Evolutionary conservation across 2,329 filamentous ascomycete genomes (phyloP).

Genomic region (Ampelomyces quisqualis): DNA sequence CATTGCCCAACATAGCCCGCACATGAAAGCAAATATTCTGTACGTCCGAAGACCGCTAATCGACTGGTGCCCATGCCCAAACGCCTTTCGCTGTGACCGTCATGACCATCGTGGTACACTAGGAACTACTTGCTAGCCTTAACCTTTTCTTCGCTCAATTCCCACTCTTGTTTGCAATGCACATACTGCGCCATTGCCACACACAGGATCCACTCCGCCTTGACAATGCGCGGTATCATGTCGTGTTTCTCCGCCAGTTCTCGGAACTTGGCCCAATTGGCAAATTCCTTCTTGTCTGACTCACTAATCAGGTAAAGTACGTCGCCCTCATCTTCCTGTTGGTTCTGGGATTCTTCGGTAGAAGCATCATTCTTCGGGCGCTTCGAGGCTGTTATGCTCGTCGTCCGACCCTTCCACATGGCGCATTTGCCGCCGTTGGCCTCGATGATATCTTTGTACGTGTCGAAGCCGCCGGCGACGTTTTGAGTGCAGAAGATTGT

Average conservation of each 20-base stretch:
- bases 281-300: constrained; percentile 63
- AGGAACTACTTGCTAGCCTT: constrained; percentile 25
- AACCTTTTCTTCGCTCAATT: constrained; percentile 36
- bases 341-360: constrained; percentile 51
- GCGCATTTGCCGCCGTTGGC: constrained; percentile 85
- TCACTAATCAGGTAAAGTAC: constrained; percentile 78
- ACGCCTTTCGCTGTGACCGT: constrained; percentile 20
- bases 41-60: no score
- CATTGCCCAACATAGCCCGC: neutral
- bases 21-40: neutral
- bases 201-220: constrained; percentile 85
- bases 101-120: neutral
- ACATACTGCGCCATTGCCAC: constrained; percentile 86
- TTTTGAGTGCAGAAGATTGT: constrained; percentile 81
- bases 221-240: constrained; percentile 78
- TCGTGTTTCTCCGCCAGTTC: constrained; percentile 75
- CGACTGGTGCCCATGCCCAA: constrained; percentile 12
- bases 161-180: constrained; percentile 39
- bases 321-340: constrained; percentile 59
- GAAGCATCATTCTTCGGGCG: constrained; percentile 28
- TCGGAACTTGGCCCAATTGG: constrained; percentile 77
- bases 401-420: constrained; percentile 72
- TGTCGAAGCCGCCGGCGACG: constrained; percentile 78
- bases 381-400: constrained; percentile 58
- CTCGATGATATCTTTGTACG: constrained; percentile 80